phyloP scores from a whole-genome alignment of 176 grass and related monocot species.

The Cenchrus purpureus region DNA sequence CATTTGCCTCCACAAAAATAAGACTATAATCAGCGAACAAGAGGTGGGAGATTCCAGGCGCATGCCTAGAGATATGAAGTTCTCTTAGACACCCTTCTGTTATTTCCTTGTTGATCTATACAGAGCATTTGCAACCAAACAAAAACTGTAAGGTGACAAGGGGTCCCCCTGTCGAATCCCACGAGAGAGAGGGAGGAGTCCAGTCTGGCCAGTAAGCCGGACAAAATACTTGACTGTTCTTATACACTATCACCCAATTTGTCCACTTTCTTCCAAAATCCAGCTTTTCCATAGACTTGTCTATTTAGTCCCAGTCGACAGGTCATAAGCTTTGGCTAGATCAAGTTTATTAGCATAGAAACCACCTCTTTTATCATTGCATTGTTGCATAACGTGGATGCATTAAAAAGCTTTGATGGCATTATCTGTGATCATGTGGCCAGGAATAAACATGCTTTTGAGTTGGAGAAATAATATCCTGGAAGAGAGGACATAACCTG shows the following conservation, averaged over 20 bases:
- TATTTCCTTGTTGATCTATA: neutral
- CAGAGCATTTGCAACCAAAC: neutral
- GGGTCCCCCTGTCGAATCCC: neutral
- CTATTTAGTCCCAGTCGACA: neutral
- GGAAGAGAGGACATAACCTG: neutral
- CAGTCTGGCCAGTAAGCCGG: too few species aligned
- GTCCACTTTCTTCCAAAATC: neutral
- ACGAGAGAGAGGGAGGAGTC: neutral
- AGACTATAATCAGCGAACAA: neutral
- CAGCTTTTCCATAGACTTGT: neutral
- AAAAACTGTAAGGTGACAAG: neutral
- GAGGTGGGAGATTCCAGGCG: neutral
- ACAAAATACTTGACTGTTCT: too few species aligned
- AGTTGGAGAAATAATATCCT: neutral
- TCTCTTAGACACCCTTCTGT: rapidly evolving
- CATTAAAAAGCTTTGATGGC: neutral
- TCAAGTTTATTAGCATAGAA: neutral
- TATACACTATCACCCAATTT: neutral
- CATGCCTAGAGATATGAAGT: neutral
- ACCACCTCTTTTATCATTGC: neutral
- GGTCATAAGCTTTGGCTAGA: neutral
- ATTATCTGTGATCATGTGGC: neutral
- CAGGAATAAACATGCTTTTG: neutral
- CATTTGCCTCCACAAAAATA: neutral
- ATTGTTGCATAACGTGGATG: neutral